Base-by-base conservation (phyloP, 371 early-diverging fungal genomes). In the Mucor mucedo region DNA sequence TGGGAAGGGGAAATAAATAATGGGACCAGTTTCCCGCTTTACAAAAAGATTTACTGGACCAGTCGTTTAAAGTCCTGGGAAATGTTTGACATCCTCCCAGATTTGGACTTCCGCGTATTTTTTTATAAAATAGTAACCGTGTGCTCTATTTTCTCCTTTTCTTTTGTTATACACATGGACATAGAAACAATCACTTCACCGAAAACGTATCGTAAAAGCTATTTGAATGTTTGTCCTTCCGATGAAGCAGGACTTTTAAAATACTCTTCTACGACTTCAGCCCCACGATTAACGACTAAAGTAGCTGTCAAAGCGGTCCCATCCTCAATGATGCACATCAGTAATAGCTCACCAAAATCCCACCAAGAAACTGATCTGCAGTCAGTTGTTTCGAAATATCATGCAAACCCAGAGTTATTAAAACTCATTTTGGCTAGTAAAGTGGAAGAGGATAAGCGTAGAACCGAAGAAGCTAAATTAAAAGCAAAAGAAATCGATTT, bases 401-500 rank as follows among this genome's bases (percentile, higher is more conserved):
- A 76, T 16, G 55, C 66, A 9, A 79, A 86, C 50, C 86, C 86
- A 21, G 86, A 86, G 40, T 66, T 86, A 42, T 63, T 86, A 4
- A 80, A 77, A 52, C 60, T 86, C 57, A 83, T 86, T 42, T 68
- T 86, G 38, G 68, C 73, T 4, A 83, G 84, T 60, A 86, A 86
- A 66, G 82, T 84, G 4, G 84, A 86, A 61, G 86, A 86, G 59
- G 86, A 86, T 58, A 82, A 80, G 54, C 82, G 86, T 29, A 73
- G 78, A 66, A 79, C 86, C n/a, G 86, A 86, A 58, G 86, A 86
- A 71, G 84, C 86, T 8, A 78, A 76, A 58, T 62, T 84, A 60
- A 77, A 79, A 55, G 71, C 78, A 39, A 77, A 77, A 69, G 84
- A 86, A 61, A 60, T 86, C 28, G 82, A 83, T 63, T 21, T 77